Evolutionary conservation across 768 basidiomycete genomes (phyloP).

Genomic region (Russula sp.): DNA sequence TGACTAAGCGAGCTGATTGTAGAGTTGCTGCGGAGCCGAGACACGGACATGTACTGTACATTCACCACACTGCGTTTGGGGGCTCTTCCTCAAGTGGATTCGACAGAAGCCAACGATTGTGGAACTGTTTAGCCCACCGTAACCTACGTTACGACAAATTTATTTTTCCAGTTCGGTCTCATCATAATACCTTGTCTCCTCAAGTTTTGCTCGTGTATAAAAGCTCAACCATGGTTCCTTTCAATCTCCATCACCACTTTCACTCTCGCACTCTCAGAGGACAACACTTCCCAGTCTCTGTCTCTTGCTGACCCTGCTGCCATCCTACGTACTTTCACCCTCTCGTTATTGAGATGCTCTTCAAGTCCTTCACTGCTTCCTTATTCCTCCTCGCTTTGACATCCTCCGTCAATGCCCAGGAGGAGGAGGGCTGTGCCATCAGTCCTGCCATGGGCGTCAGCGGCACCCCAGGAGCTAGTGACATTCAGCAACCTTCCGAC

Average conservation of each 20-base stretch:
- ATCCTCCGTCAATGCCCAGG: constrained; percentile 41
- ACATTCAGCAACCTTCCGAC: constrained; percentile 26
- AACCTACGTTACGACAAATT: neutral
- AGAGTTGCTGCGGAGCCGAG: too few species aligned
- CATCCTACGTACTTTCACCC: neutral
- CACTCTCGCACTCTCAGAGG: neutral
- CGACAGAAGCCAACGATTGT: too few species aligned
- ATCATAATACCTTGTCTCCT: neutral
- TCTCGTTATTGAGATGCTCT: constrained; percentile 31
- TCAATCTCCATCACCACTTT: neutral
- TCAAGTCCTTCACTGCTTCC: constrained; percentile 35
- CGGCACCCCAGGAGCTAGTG: constrained; percentile 31
- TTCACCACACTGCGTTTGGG: too few species aligned
- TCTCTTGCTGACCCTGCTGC: neutral
- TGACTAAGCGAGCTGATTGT: too few species aligned
- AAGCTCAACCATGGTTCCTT: neutral
- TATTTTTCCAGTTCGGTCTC: neutral
- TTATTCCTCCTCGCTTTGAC: constrained; percentile 39
- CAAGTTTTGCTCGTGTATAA: constrained; percentile 1
- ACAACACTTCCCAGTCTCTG: neutral
- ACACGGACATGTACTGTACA: too few species aligned
- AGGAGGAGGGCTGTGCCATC: constrained; percentile 38
- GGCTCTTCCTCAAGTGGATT: too few species aligned
- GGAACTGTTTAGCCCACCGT: too few species aligned
- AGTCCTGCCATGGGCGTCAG: constrained; percentile 44